phyloP scores from a whole-genome alignment of 768 basidiomycete genomes.

The Xerocomus brunneocitrinus region DNA sequence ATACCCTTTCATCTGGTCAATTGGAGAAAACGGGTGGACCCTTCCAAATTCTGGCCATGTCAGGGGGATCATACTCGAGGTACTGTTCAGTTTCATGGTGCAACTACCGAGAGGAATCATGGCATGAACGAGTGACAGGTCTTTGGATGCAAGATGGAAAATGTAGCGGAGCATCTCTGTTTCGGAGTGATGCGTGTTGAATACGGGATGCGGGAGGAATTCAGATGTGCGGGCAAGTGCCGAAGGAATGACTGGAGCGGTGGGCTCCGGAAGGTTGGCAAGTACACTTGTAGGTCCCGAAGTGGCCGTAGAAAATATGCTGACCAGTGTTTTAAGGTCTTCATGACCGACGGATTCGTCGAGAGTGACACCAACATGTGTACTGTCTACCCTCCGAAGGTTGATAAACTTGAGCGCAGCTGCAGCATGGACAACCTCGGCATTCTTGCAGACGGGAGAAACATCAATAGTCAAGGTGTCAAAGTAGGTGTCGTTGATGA shows the following conservation, averaged over 20 bases:
- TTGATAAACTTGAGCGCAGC: conserved; percentile 72
- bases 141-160: conserved; percentile 89
- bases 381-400: conserved; percentile 70
- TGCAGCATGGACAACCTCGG: conserved; percentile 61
- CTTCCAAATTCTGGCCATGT: conserved; percentile 90
- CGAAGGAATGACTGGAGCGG: conserved; percentile 44
- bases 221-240: conserved; percentile 56
- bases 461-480: conserved; percentile 86
- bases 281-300: conserved; percentile 45
- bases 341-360: conserved; percentile 83
- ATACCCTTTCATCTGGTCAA: conserved; percentile 88
- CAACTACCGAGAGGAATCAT: conserved; percentile 97
- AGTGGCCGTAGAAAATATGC: conserved; percentile 72
- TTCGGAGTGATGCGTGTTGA: conserved; percentile 96
- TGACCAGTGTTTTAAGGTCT: conserved; percentile 73
- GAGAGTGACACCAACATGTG: conserved; percentile 80
- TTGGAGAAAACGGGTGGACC: conserved; percentile 91
- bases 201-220: conserved; percentile 83
- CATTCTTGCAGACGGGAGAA: conserved; percentile 49
- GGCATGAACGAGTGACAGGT: conserved; percentile 89
- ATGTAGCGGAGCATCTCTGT: conserved; percentile 99
- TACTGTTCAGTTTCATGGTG: conserved; percentile 98
- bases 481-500: conserved; percentile 74
- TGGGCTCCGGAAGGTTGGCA: conserved; percentile 43
- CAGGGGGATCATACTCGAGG: conserved; percentile 94